These are phyloP conservation scores for Carallia brachiata DNA, from an alignment of 345 rosid genomes.

Conservation along the genomic window DNA sequence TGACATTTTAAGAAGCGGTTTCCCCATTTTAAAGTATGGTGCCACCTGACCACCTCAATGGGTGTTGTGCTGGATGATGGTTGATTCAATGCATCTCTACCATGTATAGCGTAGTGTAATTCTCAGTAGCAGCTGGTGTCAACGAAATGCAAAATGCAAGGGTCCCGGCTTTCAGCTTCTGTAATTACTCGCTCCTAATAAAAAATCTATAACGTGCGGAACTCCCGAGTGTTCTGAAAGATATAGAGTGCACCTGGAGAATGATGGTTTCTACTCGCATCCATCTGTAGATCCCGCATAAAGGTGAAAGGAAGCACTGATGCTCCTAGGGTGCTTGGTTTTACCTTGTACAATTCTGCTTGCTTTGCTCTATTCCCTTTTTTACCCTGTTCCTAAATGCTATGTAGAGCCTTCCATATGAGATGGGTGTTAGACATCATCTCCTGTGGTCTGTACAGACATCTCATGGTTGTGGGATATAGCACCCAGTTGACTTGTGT, in stretches of 20 bases:
- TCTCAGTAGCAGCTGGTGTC: slow-evolving; percentile 21
- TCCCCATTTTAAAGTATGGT: background rate
- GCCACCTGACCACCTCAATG: background rate
- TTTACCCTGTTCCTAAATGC: background rate
- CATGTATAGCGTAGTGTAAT: slow-evolving; percentile 16
- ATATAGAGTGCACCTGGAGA: background rate
- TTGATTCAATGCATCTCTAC: slow-evolving; percentile 2
- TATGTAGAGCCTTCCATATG: background rate
- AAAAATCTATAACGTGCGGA: slow-evolving; percentile 1
- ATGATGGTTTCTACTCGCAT: background rate
- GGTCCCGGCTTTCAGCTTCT: slow-evolving; percentile 17
- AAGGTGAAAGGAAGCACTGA: background rate
- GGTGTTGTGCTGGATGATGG: slow-evolving; percentile 11
- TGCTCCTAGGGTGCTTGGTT: background rate
- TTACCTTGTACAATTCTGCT: slow-evolving; percentile 6
- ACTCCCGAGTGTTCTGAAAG: background rate
- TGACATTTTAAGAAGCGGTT: background rate
- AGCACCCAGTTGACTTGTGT: slow-evolving; percentile 3
- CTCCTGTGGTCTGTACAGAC: slow-evolving; percentile 6
- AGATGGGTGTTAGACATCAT: background rate
- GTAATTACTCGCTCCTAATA: slow-evolving; percentile 9
- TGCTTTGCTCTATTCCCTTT: slow-evolving; percentile 16
- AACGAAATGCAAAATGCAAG: slow-evolving; percentile 11
- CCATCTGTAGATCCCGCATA: background rate
- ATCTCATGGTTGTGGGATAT: slow-evolving; percentile 1